Conservation (phyloP, 1,284 basidiomycete species). For the Leccinum pachyderme region DNA sequence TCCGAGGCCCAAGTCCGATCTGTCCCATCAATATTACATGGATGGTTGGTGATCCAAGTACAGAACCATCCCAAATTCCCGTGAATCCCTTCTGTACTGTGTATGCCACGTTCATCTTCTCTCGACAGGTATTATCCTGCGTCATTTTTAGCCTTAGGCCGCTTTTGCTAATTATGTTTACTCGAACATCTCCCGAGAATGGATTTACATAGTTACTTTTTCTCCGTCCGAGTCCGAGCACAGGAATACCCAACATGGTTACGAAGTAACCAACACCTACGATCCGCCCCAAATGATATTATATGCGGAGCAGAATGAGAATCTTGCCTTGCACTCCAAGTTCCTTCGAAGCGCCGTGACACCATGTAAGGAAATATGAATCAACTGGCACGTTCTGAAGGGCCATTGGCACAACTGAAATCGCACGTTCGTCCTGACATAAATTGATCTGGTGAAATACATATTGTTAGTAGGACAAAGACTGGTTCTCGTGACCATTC, state of each 20-base stretch:
- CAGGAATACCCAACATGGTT: background rate
- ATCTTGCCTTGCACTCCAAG: background rate
- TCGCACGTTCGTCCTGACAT: background rate
- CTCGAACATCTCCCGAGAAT: background rate
- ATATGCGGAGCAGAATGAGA: background rate
- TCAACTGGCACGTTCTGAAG: background rate
- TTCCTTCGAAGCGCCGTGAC: background rate
- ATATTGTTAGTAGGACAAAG: too few species aligned
- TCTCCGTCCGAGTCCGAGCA: background rate
- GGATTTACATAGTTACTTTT: background rate
- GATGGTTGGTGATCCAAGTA: background rate
- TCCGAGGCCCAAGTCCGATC: background rate
- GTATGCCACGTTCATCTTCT: background rate
- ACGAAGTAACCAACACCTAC: background rate
- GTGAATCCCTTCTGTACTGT: background rate
- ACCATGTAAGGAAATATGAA: background rate
- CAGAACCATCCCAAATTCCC: background rate
- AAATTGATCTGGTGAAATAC: background rate
- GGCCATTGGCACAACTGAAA: background rate
- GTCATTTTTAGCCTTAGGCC: background rate
- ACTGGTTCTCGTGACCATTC: background rate
- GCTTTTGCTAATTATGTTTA: background rate
- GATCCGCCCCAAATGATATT: background rate
- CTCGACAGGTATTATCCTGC: background rate
- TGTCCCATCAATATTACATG: background rate